Conservation (phyloP, 2,329 filamentous ascomycete species). For the Ophiosphaerella herpotricha region DNA sequence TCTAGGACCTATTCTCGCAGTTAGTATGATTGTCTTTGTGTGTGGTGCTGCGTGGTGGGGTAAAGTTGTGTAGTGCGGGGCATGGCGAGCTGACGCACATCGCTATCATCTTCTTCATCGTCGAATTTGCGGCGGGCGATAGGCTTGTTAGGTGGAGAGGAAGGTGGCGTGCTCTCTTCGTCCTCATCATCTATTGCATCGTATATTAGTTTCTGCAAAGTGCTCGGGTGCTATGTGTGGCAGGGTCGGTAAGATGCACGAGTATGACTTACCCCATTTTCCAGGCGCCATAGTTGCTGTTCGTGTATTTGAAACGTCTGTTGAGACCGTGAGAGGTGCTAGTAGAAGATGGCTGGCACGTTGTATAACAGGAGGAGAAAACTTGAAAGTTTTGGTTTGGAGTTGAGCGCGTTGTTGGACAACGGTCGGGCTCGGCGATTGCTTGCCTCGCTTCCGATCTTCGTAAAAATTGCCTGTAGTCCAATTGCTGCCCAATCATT, state of each 20-base stretch:
- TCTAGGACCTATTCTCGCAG: conserved; percentile 73
- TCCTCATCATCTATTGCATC: conserved; percentile 57
- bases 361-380: conserved; percentile 8
- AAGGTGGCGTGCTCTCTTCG: conserved; percentile 59
- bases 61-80: conserved; percentile 19
- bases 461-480: conserved; percentile 26
- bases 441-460: conserved; percentile 24
- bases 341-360: background rate
- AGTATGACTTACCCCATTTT: conserved; percentile 50
- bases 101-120: conserved; percentile 85
- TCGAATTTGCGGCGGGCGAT: conserved; percentile 73
- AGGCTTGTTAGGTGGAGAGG: conserved; percentile 53
- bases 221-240: conserved; percentile 2
- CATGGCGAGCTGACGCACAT: conserved; percentile 61
- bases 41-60: conserved; percentile 25
- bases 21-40: conserved; percentile 23
- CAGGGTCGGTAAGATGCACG: conserved; percentile 19
- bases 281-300: conserved; percentile 44
- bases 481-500: conserved; percentile 36
- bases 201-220: conserved; percentile 20
- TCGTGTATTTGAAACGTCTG: conserved; percentile 8
- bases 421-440: conserved; percentile 33
- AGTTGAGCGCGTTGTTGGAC: conserved; percentile 28
- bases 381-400: conserved; percentile 16
- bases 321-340: background rate